Percentiles rank a stretch among this genome's conserved stretches.
Evolutionary conservation across 768 basidiomycete species (phyloP).

Genomic region (Leccinum subtestaceum): DNA sequence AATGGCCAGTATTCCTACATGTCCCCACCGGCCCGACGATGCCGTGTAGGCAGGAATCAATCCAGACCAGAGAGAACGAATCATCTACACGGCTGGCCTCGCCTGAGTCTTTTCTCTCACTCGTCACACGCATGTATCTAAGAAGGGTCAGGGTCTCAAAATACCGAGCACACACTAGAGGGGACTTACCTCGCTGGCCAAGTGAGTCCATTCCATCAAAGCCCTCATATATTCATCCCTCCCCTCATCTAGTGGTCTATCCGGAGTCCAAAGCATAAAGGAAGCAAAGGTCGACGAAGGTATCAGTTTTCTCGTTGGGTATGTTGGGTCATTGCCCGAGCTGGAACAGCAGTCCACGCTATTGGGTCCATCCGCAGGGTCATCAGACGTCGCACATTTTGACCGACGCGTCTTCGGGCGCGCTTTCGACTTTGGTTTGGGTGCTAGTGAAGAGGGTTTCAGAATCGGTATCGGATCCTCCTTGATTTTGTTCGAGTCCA

Average conservation of each 20-base stretch:
- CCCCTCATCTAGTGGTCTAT: constrained; percentile 64
- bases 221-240: constrained; percentile 70
- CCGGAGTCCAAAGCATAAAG: constrained; percentile 75
- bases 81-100: neutral
- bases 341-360: constrained; percentile 21
- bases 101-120: neutral
- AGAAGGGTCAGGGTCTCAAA: neutral
- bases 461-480: constrained; percentile 1
- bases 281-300: constrained; percentile 58
- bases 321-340: neutral
- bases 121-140: constrained; percentile 30
- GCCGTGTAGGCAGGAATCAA: neutral
- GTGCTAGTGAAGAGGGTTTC: constrained; percentile 2
- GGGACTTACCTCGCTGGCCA: constrained; percentile 57
- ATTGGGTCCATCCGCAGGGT: constrained; percentile 27
- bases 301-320: constrained; percentile 35
- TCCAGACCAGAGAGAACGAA: neutral
- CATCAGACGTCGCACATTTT: constrained; percentile 29
- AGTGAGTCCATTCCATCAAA: constrained; percentile 65
- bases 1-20: neutral
- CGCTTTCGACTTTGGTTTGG: constrained; percentile 14
- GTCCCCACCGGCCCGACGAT: neutral
- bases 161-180: neutral
- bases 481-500: constrained; percentile 18
- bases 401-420: constrained; percentile 11